Base-by-base conservation (phyloP, 2,329 filamentous ascomycete species). In the Zopfia rhizophila region DNA sequence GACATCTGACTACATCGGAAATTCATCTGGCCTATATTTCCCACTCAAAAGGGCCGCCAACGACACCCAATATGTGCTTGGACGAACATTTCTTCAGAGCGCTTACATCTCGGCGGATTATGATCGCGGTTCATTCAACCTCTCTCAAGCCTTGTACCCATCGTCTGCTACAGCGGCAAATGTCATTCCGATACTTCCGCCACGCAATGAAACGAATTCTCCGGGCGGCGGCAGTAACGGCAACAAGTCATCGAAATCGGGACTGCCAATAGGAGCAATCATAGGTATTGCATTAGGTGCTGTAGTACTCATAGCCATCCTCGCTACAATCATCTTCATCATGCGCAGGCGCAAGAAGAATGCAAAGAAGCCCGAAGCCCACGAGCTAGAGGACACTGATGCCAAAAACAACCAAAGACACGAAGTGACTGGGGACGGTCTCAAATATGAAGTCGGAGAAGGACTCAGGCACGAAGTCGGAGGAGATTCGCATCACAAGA, bases 111-210 rank as follows among this genome's bases (percentile, higher is more conserved):
- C 70, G 4, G 68, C 65, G 1, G 67, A 75, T 31, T 73, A 72
- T 41, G 71, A 63, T 22, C 56, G 60, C 5, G 54, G 52, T 17
- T 53, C 30, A 2, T 64, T 66, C 53, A 66, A 60, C 31, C 22
- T 66, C 7, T 63, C 59, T 3, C 80, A 84, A 56, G 82, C 83
- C 58, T 60, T 38, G 81, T 83, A 59, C 78, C 83, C n/a, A 54
- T 72, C 33, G 63, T 55, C 75, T 10, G 72, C 76, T 2, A 53
- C 51, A 61, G 23, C 65, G 49, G 10, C 73, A 75, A 51, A 75
- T 71, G 19, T 75, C 72, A 24, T 66, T 8, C 38, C 65, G 7
- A 63, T 69, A 16, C 29, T 58, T n/a, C 47, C 56, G 12, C 56
- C 48, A 8, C 19, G 31, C 1, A 24, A 33, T 19, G 19, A 53